Evolutionary conservation across 2,329 filamentous ascomycete genomes (phyloP).

Genomic region (Biscogniauxia mediterranea): DNA sequence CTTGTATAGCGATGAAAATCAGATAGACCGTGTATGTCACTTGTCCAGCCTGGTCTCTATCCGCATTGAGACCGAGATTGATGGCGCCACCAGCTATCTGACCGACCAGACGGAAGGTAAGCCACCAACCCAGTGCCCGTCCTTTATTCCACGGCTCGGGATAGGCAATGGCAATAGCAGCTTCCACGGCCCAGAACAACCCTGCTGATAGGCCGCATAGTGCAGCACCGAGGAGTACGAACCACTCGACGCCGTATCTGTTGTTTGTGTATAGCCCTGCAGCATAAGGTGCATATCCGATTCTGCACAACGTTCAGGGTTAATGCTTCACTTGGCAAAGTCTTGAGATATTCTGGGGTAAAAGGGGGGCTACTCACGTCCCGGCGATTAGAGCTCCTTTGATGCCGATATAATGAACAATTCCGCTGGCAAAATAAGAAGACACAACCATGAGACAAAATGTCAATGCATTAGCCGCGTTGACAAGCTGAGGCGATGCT

Average conservation of each 20-base stretch:
- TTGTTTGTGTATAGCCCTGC: constrained; percentile 73
- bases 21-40: constrained; percentile 69
- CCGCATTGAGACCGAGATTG: constrained; percentile 64
- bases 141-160: constrained; percentile 68
- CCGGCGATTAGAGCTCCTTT: constrained; percentile 70
- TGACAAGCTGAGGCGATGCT: constrained; percentile 64
- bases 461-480: constrained; percentile 67
- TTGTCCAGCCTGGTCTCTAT: constrained; percentile 56
- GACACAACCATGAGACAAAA: constrained; percentile 73
- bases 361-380: constrained; percentile 43
- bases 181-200: constrained; percentile 74
- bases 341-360: not conserved
- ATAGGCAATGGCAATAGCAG: constrained; percentile 70
- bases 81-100: constrained; percentile 72
- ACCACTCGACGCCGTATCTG: constrained; percentile 66
- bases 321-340: constrained; percentile 2
- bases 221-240: constrained; percentile 65
- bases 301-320: constrained; percentile 27
- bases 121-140: constrained; percentile 66
- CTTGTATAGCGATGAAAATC: constrained; percentile 70
- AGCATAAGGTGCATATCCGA: constrained; percentile 70
- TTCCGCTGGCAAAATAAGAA: constrained; percentile 61
- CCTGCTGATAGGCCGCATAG: constrained; percentile 69
- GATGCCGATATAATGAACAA: constrained; percentile 68
- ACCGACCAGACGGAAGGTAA: constrained; percentile 56